These are phyloP conservation scores for Kodamaea neixiangensis DNA, from an alignment of 805 yeast genomes.

Conservation along the genomic window DNA sequence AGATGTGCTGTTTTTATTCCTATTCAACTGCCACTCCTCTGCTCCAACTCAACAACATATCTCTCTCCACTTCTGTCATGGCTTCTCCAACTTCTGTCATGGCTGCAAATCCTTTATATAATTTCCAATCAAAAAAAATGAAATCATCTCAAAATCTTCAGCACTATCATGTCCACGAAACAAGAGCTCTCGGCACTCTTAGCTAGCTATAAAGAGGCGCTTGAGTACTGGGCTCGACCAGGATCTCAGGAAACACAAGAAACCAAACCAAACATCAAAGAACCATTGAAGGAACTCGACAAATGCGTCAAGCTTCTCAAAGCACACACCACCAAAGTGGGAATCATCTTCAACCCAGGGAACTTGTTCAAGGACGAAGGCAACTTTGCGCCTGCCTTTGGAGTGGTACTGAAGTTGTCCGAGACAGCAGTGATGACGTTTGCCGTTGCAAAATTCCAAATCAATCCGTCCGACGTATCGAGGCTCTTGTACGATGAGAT, in stretches of 20 bases:
- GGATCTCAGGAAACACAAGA: constrained; percentile 12
- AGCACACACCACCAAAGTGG: constrained; percentile 79
- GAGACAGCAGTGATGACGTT: constrained; percentile 46
- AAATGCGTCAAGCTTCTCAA: constrained; percentile 61
- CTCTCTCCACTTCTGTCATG: no score
- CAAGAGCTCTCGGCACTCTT: constrained; percentile 26
- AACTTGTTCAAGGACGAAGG: constrained; percentile 41
- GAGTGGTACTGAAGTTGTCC: constrained; percentile 48
- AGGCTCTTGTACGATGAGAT: constrained; percentile 42
- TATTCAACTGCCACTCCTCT: not conserved
- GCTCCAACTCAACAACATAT: not conserved
- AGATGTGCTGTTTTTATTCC: no score
- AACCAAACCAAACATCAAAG: constrained; percentile 31
- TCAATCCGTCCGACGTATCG: constrained; percentile 28
- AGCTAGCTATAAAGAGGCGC: constrained; percentile 32
- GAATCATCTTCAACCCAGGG: constrained; percentile 67
- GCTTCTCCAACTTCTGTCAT: no score
- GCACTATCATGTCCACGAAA: constrained; percentile 12
- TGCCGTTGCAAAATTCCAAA: constrained; percentile 39
- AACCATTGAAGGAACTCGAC: constrained; percentile 56
- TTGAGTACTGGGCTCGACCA: constrained; percentile 28
- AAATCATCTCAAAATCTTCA: constrained; percentile 8
- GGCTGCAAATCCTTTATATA: not conserved
- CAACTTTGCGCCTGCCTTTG: constrained; percentile 32
- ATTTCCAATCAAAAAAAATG: not conserved